Base-by-base conservation (phyloP, 306 rosid genomes). In the Acacia melanoxylon region DNA sequence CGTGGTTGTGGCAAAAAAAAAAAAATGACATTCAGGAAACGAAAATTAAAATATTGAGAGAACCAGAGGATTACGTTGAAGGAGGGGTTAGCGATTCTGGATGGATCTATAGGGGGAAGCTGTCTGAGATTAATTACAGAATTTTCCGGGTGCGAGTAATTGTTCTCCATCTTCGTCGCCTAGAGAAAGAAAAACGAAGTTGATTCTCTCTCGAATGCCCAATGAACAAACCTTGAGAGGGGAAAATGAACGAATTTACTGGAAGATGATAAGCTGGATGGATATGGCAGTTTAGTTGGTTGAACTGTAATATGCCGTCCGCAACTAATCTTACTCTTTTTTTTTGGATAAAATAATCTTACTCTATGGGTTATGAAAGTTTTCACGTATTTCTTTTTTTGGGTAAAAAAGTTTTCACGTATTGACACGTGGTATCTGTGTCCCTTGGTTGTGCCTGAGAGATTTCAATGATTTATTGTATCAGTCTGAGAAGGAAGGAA, bases 91-190 rank as follows among this genome's bases (percentile, higher is more conserved):
- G 3, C n/a, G 79, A 74, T 15, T 54, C 24, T 46, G 46, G 41
- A 24, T 25, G 84, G 87, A 65, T 86, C 74, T 66, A 85, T 73
- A 12, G 89, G 85, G 20, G 89, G 86, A 68, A 82, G 85, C 45
- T 71, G 81, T 45, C 46, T 73, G 78, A 82, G 85, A 82, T 49
- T 76, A 58, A 81, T 4, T 33, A 71, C 15, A 66, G 58, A 5
- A 31, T 48, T 74, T 13, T 29, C 40, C 3, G 45, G 52, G 25
- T 19, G 48, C n/a, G 74, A 68, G 78, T 2, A 72, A 19, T 52
- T 81, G 5, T n/a, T 51, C 42, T 84, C 76, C 83, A 85, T 80
- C 16, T 75, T 68, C 27, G 44, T 16, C 24, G 31, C 49, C 40
- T 66, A 31, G 48, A 45, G 45, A 11, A 19, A 35, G 61, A 45